A percentile compares a stretch with the other conserved stretches of the same genome.
phyloP scores from a whole-genome alignment of 1,139 yeast species.

The Candida sojae region DNA sequence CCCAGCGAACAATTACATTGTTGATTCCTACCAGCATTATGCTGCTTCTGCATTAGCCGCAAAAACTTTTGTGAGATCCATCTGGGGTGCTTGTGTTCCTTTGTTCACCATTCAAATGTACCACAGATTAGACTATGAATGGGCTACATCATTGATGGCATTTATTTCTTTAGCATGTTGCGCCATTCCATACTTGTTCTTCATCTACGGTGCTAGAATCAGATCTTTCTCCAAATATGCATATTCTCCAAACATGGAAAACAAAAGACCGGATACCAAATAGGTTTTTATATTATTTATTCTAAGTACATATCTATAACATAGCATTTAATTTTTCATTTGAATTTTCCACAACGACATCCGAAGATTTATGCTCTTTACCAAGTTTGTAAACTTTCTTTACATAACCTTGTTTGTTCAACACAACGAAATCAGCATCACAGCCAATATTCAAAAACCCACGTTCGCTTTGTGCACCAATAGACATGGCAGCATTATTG shows the following conservation, averaged over 20 bases:
- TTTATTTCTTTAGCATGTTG: conserved; percentile 64
- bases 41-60: conserved; percentile 72
- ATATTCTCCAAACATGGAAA: conserved; percentile 35
- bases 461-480: conserved; percentile 45
- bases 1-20: conserved; percentile 68
- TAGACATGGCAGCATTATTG: conserved; percentile 54
- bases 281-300: neutral
- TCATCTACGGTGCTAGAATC: conserved; percentile 52
- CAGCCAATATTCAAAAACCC: conserved; percentile 58
- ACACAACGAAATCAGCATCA: conserved; percentile 60
- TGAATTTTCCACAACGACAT: conserved; percentile 10
- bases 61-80: conserved; percentile 62
- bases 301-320: conserved; percentile 8
- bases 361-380: conserved; percentile 24
- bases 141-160: conserved; percentile 72
- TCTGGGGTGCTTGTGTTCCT: conserved; percentile 76
- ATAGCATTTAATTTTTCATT: conserved; percentile 11
- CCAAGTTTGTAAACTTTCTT: conserved; percentile 56
- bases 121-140: conserved; percentile 63
- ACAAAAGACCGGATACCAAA: conserved; percentile 12
- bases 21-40: conserved; percentile 69
- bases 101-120: conserved; percentile 78
- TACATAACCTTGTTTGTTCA: conserved; percentile 48
- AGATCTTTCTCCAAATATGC: conserved; percentile 54
- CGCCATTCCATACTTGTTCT: conserved; percentile 59